A percentile compares a stretch with the other conserved stretches of the same genome.
Evolutionary conservation across 345 rosid genomes (phyloP).

Genomic region (Lepidium sativum): DNA sequence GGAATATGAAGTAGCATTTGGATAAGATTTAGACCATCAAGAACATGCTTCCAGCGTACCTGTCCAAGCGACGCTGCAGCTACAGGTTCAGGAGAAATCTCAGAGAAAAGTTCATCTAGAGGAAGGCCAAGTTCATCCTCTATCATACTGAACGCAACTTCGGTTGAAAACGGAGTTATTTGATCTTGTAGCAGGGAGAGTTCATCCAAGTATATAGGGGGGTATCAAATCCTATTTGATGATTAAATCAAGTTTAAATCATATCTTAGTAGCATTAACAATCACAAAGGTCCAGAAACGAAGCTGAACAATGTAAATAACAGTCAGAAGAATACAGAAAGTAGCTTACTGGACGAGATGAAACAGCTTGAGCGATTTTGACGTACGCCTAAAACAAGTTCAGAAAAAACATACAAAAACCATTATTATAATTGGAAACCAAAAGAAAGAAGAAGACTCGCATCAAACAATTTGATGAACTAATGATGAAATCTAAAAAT

Average conservation of each 20-base stretch:
- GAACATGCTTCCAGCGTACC: constrained; percentile 28
- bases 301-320: neutral
- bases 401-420: neutral
- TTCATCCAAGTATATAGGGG: constrained; percentile 78
- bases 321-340: neutral
- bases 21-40: neutral
- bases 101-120: constrained; percentile 62
- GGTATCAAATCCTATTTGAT: constrained; percentile 70
- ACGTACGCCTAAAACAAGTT: constrained; percentile 57
- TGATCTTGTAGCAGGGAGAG: constrained; percentile 81
- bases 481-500: neutral
- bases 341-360: constrained; percentile 78
- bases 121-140: constrained; percentile 72
- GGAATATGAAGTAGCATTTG: neutral
- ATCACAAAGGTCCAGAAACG: neutral
- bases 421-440: neutral
- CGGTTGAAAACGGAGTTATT: constrained; percentile 84
- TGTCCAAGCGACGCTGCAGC: constrained; percentile 98
- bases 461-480: neutral
- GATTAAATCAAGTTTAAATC: neutral
- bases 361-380: constrained; percentile 91
- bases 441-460: neutral
- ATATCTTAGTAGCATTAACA: neutral
- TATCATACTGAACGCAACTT: constrained; percentile 65
- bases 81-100: constrained; percentile 84